A percentile compares a stretch with the other conserved stretches of the same genome.
Conservation (phyloP, 768 basidiomycete species). For the Mycena pura region DNA sequence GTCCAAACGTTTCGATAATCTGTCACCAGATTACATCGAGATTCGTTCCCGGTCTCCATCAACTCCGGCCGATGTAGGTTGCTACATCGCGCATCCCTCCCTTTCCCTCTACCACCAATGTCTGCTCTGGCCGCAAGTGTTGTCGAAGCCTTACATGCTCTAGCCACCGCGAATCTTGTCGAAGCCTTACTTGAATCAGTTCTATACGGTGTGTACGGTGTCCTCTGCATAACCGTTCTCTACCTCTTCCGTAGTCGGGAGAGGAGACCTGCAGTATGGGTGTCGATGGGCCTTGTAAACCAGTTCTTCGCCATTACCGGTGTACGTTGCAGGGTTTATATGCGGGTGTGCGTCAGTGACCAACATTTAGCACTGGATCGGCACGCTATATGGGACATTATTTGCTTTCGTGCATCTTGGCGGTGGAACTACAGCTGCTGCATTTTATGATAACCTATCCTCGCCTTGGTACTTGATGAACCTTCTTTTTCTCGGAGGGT, state of each 20-base stretch:
- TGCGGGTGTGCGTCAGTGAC: too few relatives aligned
- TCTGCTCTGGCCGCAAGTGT: too few relatives aligned
- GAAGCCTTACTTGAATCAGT: not conserved
- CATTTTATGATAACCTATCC: not conserved
- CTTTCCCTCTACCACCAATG: too few relatives aligned
- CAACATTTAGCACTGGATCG: conserved; percentile 7
- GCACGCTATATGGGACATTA: not conserved
- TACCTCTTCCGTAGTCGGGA: conserved; percentile 9
- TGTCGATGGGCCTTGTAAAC: not conserved
- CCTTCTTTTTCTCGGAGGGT: not conserved
- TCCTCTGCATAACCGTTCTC: conserved; percentile 2
- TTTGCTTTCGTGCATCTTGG: not conserved
- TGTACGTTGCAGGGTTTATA: too few relatives aligned
- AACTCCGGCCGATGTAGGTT: too few relatives aligned
- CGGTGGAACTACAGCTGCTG: not conserved
- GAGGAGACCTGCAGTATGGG: not conserved
- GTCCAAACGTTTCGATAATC: too few relatives aligned
- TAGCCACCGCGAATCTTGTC: not conserved
- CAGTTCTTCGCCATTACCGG: not conserved
- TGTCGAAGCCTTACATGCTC: too few relatives aligned
- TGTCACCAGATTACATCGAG: too few relatives aligned
- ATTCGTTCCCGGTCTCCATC: too few relatives aligned
- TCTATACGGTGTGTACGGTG: conserved; percentile 2
- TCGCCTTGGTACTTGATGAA: not conserved
- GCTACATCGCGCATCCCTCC: too few relatives aligned